Evolutionary conservation across 176 grass and related monocot genomes (phyloP), one percentile per base, ranked within the genome.

Genomic region (Cenchrus fungigraminus): DNA sequence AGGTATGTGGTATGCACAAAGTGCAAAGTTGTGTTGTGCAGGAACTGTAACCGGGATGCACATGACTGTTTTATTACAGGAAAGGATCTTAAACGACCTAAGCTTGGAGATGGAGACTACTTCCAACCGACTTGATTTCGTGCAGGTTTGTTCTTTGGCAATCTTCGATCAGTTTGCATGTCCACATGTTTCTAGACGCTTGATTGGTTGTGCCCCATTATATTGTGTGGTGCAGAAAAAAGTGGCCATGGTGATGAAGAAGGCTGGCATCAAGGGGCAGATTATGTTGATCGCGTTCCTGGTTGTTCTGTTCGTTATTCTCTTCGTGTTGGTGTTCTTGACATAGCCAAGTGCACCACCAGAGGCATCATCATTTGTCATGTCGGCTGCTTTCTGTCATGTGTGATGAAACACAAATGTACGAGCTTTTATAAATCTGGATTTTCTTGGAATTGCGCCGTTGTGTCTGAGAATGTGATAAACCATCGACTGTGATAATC

Each of bases 81-180:
- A 98, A 88, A 98, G 85, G 87, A 96, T 98, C 43, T 67, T 98
- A n/a, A 87, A 91, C 58, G 91, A 91, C 49, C 61, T 98, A 81
- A 85, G 91, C 81, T 74, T 91, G 84, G 97, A 98, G 68, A 98
- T 96, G 93, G 97, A 98, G 57, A 96, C 93, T 25, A 98, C 97
- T 65, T 96, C 97, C 19, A 98, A 95, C 80, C 93, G 93, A 65
- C 97, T 98, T 31, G 93, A 95, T 68, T 96, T 98, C 64, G 97
- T 98, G 61, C 92, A 93, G 92, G 95, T 93, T 8, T 44, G 62
- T 63, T 77, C 46, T 31, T 75, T 62, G 10, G 13, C 51, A 14
- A 14, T 53, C 51, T 53, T 25, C 22, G 22, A 25, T 53, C 37
- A 25, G 2, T 16, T 72, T 79, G 62, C 56, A 45, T 11, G 20